Evolutionary conservation across 2,329 filamentous ascomycete genomes (phyloP).

Genomic region (Trichothecium roseum): DNA sequence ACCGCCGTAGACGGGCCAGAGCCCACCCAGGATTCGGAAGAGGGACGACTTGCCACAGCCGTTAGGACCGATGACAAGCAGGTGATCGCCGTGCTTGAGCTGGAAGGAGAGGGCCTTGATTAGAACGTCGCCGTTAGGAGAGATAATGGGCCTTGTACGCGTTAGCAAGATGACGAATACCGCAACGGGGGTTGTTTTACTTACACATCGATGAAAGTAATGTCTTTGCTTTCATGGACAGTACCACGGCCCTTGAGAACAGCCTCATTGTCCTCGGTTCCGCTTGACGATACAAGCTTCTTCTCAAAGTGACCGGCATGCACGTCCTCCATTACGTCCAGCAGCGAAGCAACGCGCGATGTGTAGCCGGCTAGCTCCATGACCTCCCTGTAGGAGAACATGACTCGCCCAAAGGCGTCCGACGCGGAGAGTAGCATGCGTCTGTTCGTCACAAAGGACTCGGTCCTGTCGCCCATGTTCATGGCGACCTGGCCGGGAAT

Average conservation of each 20-base stretch:
- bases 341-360: conserved; percentile 75
- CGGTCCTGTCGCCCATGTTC: conserved; percentile 61
- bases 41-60: conserved; percentile 94
- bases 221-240: conserved; percentile 71
- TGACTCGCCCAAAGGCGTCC: conserved; percentile 88
- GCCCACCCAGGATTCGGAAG: conserved; percentile 88
- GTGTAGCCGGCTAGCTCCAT: conserved; percentile 95
- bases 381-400: conserved; percentile 97
- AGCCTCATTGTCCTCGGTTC: conserved; percentile 69
- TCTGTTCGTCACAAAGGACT: conserved; percentile 86
- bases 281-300: conserved; percentile 84
- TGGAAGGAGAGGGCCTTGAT: conserved; percentile 78
- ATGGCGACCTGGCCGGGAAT: conserved; percentile 58
- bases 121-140: conserved; percentile 89
- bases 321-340: conserved; percentile 93
- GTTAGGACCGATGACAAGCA: conserved; percentile 92
- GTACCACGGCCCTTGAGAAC: conserved; percentile 74
- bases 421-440: conserved; percentile 87
- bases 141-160: conserved; percentile 65
- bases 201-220: conserved; percentile 74
- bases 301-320: conserved; percentile 88
- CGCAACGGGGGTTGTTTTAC: conserved; percentile 13
- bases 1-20: conserved; percentile 97
- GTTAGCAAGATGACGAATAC: neutral
- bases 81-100: conserved; percentile 76